Conservation (phyloP, 129 eudicot genomes). For the Centaurea solstitialis region DNA sequence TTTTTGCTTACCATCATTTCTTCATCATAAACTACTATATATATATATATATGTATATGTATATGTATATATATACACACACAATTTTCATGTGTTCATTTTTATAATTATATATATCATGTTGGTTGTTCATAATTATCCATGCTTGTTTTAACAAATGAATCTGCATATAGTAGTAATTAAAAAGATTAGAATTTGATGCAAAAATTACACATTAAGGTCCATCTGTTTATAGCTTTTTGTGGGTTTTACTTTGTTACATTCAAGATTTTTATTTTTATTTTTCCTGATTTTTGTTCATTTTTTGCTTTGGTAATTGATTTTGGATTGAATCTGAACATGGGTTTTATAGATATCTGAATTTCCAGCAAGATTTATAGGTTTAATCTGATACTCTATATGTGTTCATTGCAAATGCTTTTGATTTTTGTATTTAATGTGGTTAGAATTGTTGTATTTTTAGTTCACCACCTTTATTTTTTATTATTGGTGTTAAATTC, state of each 20-base stretch:
- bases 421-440: neutral
- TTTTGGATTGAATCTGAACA: neutral
- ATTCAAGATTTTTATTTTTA: neutral
- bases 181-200: neutral
- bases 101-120: neutral
- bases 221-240: neutral
- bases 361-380: neutral
- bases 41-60: no score
- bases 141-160: neutral
- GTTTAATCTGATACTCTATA: neutral
- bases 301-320: neutral
- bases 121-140: neutral
- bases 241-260: neutral
- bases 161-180: neutral
- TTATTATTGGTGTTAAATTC: conserved; percentile 1
- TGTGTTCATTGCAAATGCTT: conserved; percentile 11
- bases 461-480: neutral
- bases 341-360: neutral
- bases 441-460: neutral
- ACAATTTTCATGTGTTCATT: neutral
- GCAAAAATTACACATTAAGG: neutral
- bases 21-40: neutral
- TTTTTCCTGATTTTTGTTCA: neutral
- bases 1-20: neutral
- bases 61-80: no score